A percentile compares a stretch with the other conserved stretches of the same genome.
phyloP scores from a whole-genome alignment of 345 rosid species.

The Salix caprea region DNA sequence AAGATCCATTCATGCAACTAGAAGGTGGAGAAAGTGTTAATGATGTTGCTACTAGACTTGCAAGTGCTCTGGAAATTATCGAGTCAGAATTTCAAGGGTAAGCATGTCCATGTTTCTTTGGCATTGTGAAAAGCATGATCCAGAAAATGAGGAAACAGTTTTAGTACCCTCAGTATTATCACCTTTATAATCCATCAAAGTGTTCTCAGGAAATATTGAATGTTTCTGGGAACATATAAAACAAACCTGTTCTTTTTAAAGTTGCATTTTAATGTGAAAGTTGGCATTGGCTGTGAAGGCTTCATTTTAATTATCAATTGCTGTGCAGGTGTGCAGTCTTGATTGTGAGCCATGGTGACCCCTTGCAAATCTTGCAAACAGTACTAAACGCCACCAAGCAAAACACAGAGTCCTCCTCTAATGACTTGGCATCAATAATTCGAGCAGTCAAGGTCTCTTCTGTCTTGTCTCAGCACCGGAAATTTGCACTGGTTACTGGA shows the following conservation, averaged over 20 bases:
- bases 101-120: constrained; percentile 8
- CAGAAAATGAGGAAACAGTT: background rate
- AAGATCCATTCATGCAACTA: constrained; percentile 62
- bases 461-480: constrained; percentile 74
- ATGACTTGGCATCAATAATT: constrained; percentile 37
- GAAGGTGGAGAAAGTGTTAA: constrained; percentile 87
- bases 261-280: too few relatives aligned
- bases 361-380: constrained; percentile 85
- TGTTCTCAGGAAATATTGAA: background rate
- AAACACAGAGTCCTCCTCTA: constrained; percentile 19
- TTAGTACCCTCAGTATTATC: background rate
- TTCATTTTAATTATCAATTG: background rate
- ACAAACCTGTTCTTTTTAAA: too few relatives aligned
- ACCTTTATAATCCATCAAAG: background rate
- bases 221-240: too few relatives aligned
- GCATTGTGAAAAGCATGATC: background rate
- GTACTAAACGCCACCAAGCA: constrained; percentile 48
- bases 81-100: constrained; percentile 82
- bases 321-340: constrained; percentile 51
- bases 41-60: constrained; percentile 75
- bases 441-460: constrained; percentile 43
- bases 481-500: constrained; percentile 66
- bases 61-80: constrained; percentile 42
- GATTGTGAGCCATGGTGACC: constrained; percentile 91
- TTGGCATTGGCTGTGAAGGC: background rate